Percentiles rank a stretch among this genome's conserved stretches.
phyloP scores from a whole-genome alignment of 2,329 filamentous ascomycete species.

The Penicillium sp. region DNA sequence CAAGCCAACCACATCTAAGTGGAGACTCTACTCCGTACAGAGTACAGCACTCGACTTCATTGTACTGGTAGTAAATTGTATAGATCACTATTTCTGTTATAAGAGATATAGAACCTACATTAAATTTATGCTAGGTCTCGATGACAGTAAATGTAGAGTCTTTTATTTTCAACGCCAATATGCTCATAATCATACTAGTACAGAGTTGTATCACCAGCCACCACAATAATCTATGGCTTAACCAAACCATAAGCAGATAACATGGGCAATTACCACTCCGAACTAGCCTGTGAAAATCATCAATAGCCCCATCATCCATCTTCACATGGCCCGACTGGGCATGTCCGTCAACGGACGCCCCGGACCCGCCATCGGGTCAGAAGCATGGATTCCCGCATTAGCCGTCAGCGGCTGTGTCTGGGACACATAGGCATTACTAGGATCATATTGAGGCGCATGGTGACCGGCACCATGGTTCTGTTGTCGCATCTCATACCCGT shows the following conservation, averaged over 20 bases:
- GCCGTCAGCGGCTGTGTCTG: conserved; percentile 18
- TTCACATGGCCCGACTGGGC: conserved; percentile 18
- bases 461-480: conserved; percentile 25
- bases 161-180: not conserved
- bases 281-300: conserved; percentile 2
- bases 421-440: conserved; percentile 32
- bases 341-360: conserved; percentile 24
- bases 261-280: not conserved
- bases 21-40: not conserved
- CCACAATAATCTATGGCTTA: not conserved
- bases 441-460: conserved; percentile 25
- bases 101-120: not conserved
- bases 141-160: not conserved
- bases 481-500: conserved; percentile 41
- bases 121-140: not conserved
- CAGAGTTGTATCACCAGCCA: conserved; percentile 6
- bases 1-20: conserved; percentile 6
- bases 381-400: conserved; percentile 6
- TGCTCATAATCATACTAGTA: conserved; percentile 8
- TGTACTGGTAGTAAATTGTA: not conserved
- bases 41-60: not conserved
- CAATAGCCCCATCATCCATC: conserved; percentile 1
- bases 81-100: not conserved
- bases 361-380: conserved; percentile 5
- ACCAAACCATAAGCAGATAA: not conserved